Base-by-base conservation (phyloP, 2,329 filamentous ascomycete species). In the Scorias spongiosa region DNA sequence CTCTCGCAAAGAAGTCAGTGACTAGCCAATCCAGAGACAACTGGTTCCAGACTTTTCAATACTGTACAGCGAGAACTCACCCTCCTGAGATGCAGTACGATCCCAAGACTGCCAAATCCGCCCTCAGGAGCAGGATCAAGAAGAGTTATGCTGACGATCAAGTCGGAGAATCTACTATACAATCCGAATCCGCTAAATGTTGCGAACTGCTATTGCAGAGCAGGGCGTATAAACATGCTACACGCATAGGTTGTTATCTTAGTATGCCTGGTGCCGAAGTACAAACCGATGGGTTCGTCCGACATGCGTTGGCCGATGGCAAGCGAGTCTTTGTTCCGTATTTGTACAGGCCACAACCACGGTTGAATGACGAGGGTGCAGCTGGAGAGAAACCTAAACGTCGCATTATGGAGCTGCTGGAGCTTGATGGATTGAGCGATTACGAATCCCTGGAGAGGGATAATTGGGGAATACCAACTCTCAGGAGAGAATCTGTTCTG, bases 321-420 rank as follows among this genome's bases (percentile, higher is more conserved):
- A 98, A 96, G 65, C 71, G 80, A 48, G 87, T 98, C 46, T 96
- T 86, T 61, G 80, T 98, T 40, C 91, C 91, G 0, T 95, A 91
- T 59, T 80, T 94, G 42, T 80, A 91, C 65, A 78, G 72, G 54
- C 69, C 69, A 28, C 67, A 67, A 4, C 26, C 41, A 14, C 20
- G 7, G 7, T 9, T 55, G 60, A 11, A 49, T 51, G 18, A 38
- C 38, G 28, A 34, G 30, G 17, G 17, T 38, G 50, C 58, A 5
- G 60, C 61, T 26, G 14, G 7, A 18, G 5, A 5, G 2, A 18
- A 17, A 6, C 38, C 38, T 14, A 66, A 68, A 44, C 74, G 77
- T 5, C 66, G 84, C 12, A 74, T 91, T 43, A 98, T 98, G 91
- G 87, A 95, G 57, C 96, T 98, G 91, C 76, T 98, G 17, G 78